Conservation (phyloP, 225 moss, liverwort and hornwort species). For the Marchantia paleacea region DNA sequence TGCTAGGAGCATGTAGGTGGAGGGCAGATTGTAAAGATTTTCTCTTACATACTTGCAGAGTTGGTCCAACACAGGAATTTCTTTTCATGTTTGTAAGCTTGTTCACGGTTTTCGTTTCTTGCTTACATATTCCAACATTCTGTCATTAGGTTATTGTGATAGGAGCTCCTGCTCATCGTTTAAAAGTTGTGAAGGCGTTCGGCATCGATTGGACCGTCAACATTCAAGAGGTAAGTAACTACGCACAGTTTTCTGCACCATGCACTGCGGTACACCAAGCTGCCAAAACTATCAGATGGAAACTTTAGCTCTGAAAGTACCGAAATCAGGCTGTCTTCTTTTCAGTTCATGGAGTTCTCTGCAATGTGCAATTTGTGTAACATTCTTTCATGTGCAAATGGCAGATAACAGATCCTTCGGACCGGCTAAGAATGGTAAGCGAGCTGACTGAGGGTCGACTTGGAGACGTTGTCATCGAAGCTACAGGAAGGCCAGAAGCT, state of each 20-base stretch:
- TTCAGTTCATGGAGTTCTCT: not conserved
- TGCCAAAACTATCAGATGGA: too few species aligned
- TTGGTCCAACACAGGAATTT: not conserved
- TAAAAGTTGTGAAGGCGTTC: conserved; percentile 66
- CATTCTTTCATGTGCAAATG: not conserved
- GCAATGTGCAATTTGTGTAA: not conserved
- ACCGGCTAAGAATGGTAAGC: conserved; percentile 39
- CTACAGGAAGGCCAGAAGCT: conserved; percentile 73
- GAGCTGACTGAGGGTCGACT: conserved; percentile 53
- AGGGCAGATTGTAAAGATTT: not conserved
- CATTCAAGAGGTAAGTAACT: conserved; percentile 53
- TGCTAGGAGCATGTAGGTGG: not conserved
- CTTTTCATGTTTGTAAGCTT: not conserved
- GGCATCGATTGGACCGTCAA: conserved; percentile 65
- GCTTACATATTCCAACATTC: not conserved
- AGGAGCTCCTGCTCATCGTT: conserved; percentile 75
- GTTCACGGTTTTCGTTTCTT: not conserved
- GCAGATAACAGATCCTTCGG: conserved; percentile 40
- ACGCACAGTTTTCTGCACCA: too few species aligned
- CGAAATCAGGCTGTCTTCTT: not conserved
- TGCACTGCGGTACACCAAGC: too few species aligned
- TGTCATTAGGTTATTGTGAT: conserved; percentile 61
- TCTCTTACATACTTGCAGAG: not conserved
- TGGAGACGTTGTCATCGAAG: conserved; percentile 75
- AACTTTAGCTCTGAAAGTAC: too few species aligned